These are phyloP conservation scores for Leishmania mexicana DNA, from an alignment of 208 protist species.

Conservation along the genomic window DNA sequence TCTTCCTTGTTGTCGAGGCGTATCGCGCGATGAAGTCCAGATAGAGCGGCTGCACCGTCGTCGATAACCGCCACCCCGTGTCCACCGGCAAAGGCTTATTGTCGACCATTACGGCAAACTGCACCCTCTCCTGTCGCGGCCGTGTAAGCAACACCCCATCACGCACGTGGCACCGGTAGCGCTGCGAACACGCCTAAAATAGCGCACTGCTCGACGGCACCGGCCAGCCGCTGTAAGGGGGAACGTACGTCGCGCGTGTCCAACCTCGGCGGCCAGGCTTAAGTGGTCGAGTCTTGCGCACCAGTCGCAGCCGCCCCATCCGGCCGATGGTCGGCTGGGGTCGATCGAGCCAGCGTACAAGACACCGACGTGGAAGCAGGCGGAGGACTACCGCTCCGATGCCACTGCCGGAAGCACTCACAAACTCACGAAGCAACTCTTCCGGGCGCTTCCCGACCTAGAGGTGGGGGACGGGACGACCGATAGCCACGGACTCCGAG, in stretches of 20 bases:
- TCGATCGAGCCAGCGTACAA: neutral
- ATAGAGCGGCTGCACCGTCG: neutral
- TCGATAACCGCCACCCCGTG: neutral
- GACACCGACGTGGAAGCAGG: neutral
- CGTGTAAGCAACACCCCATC: slow-evolving; percentile 9
- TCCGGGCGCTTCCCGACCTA: neutral
- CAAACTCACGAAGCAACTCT: neutral
- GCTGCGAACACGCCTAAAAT: neutral
- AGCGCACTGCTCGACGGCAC: neutral
- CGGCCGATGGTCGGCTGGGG: slow-evolving; percentile 4
- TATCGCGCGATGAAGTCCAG: slow-evolving; percentile 15
- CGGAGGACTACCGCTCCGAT: slow-evolving; percentile 4
- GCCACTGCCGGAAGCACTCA: neutral
- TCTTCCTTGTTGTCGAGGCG: slow-evolving; percentile 17
- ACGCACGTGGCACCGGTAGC: neutral
- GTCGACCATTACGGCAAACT: slow-evolving; percentile 6
- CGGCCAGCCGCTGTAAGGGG: neutral
- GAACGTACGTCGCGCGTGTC: neutral
- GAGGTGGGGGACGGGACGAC: neutral
- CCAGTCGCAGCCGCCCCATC: neutral
- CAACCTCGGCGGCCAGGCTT: neutral
- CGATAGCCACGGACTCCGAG: neutral
- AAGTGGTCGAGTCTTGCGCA: neutral
- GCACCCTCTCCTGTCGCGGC: neutral
- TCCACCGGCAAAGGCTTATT: neutral